Percentiles rank a stretch among this genome's conserved stretches.
Evolutionary conservation across 257 asterid species (phyloP).

Genomic region (Fraxinus pennsylvanica): DNA sequence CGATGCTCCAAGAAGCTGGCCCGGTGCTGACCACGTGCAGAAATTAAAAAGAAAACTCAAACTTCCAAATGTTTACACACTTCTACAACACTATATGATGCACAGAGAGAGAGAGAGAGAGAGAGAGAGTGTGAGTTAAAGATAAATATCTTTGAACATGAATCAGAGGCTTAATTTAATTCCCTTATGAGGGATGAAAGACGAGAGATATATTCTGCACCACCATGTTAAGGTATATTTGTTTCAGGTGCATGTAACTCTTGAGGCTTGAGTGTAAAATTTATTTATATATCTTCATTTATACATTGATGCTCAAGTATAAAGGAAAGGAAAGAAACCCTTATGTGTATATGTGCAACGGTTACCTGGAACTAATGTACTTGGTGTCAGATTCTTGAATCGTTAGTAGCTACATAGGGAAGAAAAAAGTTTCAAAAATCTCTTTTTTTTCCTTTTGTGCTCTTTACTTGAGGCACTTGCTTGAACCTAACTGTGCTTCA

Average conservation of each 20-base stretch:
- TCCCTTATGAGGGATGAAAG: not conserved
- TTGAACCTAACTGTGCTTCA: too few species aligned
- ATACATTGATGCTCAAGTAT: not conserved
- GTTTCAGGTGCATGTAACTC: not conserved
- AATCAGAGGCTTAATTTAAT: not conserved
- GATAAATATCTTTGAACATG: not conserved
- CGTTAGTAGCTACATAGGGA: not conserved
- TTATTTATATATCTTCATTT: not conserved
- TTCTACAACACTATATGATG: not conserved
- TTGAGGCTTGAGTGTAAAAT: not conserved
- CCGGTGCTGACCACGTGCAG: not conserved
- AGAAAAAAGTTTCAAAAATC: not conserved
- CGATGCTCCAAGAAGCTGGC: not conserved
- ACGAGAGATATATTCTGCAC: not conserved
- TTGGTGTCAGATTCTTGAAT: not conserved
- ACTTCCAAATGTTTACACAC: not conserved
- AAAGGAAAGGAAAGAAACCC: not conserved
- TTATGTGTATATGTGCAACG: not conserved
- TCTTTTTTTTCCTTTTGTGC: too few species aligned
- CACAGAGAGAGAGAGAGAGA: not conserved
- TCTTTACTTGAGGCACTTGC: too few species aligned
- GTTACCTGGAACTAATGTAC: not conserved
- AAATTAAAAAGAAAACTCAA: not conserved
- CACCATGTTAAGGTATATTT: not conserved
- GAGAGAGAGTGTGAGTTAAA: not conserved